Evolutionary conservation across 257 asterid species (phyloP).

Genomic region (Thymus quinquecostatus): DNA sequence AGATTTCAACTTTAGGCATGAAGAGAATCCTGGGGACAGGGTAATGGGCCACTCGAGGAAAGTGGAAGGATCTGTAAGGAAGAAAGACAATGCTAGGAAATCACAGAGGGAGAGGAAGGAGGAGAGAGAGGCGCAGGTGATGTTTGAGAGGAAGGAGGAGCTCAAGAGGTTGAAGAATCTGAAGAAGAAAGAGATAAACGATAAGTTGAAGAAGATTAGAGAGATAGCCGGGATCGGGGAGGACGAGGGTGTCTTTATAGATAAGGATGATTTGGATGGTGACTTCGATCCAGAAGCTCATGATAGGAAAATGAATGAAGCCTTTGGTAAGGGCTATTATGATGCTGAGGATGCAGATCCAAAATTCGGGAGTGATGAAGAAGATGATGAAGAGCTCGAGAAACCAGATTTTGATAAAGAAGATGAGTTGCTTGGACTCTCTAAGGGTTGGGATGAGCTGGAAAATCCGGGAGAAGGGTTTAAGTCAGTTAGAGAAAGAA

Average conservation of each 20-base stretch:
- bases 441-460: constrained; percentile 64
- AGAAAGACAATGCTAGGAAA: constrained; percentile 66
- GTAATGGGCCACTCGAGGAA: constrained; percentile 69
- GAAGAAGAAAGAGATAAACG: constrained; percentile 80
- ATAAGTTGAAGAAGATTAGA: constrained; percentile 78
- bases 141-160: constrained; percentile 74
- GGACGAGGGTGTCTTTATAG: constrained; percentile 47
- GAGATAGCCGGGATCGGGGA: constrained; percentile 71
- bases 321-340: constrained; percentile 67
- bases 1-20: constrained; percentile 68
- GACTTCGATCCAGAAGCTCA: constrained; percentile 78
- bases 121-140: constrained; percentile 67
- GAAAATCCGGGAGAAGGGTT: constrained; percentile 51
- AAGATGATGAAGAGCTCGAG: constrained; percentile 47
- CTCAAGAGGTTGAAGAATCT: constrained; percentile 82
- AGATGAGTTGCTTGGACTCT: constrained; percentile 84
- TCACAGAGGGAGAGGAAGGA: constrained; percentile 86
- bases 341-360: constrained; percentile 67
- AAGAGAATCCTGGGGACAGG: constrained; percentile 84
- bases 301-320: constrained; percentile 75
- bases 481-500: constrained; percentile 50
- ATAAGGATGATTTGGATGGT: constrained; percentile 69
- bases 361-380: constrained; percentile 59
- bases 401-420: constrained; percentile 88
- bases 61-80: constrained; percentile 91